Base-by-base conservation (phyloP, 73 alveolate genomes). In the Paramecium sonneborni region DNA sequence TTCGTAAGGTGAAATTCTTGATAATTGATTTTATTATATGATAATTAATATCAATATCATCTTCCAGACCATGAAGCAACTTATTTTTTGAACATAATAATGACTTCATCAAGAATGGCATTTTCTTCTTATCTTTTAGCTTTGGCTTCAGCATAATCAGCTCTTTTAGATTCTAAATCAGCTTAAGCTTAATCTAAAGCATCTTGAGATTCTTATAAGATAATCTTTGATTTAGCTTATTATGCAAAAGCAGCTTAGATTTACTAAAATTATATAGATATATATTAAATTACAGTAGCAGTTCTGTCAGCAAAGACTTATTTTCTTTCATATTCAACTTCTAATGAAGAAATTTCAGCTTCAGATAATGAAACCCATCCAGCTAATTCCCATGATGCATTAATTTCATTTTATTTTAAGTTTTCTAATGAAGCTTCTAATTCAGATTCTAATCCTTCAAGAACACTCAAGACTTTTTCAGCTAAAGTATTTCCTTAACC, bases 341-440 rank as follows among this genome's bases (percentile, higher is more conserved):
- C 74, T 9, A 79, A 41, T 1, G 76, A 38, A 8, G 90, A 24
- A 34, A 79, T 43, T 79, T 79, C 90, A 79, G 90, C 90, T 43
- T 79, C 90, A 41, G 90, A 79, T 41, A 44, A 79, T 39, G 90
- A 38, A 44, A 79, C 72, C 90, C 90, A 79, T 43, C 76, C 90
- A 41, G 90, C 90, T 43, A 79, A 46, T 79, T 79, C 90, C 90
- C 90, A 79, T 79, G 90, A 79, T 20, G 90, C 90, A 79, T 38
- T 44, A 28, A 79, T 79, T 79, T 79, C 90, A 41, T 79, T 79
- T 12, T 2, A 1, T 39, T 79, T 79, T 26, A 79, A 79, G 34
- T 79, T 79, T 38, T 79, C 90, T 18, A 79, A 34, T 79, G 90
- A 79, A 30, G 41, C 90, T 6, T n/a, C 52, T 15, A 79, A 39